Conservation (phyloP, 2,329 filamentous ascomycete species). For the Sporothrix euskadiensis region DNA sequence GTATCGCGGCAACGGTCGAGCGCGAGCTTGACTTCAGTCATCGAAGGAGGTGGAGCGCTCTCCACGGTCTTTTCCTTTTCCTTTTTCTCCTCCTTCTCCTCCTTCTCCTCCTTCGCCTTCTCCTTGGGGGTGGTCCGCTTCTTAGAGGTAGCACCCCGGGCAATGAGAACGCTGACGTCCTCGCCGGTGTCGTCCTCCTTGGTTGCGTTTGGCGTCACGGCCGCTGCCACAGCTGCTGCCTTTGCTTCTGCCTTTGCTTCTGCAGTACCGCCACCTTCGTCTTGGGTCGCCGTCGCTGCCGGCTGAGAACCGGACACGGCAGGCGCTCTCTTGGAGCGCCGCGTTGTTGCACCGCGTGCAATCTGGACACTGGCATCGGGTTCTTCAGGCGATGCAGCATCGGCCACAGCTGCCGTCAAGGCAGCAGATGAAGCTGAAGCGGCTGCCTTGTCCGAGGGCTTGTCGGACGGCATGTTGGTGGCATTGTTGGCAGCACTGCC, state of each 20-base stretch:
- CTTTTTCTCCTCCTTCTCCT: background rate
- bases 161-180: constrained; percentile 26
- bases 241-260: background rate
- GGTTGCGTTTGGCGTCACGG: background rate
- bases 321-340: constrained; percentile 18
- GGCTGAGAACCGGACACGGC: background rate
- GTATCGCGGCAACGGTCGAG: constrained; percentile 51
- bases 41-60: constrained; percentile 26
- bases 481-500: background rate
- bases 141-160: constrained; percentile 16
- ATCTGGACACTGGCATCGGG: constrained; percentile 31
- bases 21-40: constrained; percentile 47
- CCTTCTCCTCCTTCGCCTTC: background rate
- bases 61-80: background rate
- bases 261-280: background rate
- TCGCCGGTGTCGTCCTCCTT: background rate
- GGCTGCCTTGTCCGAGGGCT: background rate
- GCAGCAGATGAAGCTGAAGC: background rate
- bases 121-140: background rate
- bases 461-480: background rate
- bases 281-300: constrained; percentile 2
- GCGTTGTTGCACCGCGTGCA: constrained; percentile 30
- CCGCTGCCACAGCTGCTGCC: background rate
- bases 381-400: background rate
- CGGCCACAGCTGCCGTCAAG: background rate